These are phyloP conservation scores for Bromus sterilis DNA, from an alignment of 176 grass and related monocot species.

Conservation along the genomic window DNA sequence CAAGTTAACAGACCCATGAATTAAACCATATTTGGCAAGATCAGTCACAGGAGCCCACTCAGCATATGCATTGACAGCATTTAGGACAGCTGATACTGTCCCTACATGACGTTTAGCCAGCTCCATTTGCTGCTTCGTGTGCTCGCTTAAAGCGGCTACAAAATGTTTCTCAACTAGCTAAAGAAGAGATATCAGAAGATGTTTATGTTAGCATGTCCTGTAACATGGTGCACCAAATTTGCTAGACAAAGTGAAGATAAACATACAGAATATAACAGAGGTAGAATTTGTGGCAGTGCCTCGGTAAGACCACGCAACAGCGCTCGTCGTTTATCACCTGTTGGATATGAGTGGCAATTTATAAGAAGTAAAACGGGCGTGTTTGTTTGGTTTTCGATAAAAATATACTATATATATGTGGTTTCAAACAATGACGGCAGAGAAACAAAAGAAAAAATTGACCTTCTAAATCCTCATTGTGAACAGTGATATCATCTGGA, in stretches of 20 bases:
- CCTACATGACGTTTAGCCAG: slow-evolving; percentile 77
- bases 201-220: slow-evolving; percentile 1
- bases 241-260: slow-evolving; percentile 17
- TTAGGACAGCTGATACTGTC: slow-evolving; percentile 75
- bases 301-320: slow-evolving; percentile 89
- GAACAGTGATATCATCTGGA: slow-evolving; percentile 98
- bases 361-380: not conserved
- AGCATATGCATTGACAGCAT: slow-evolving; percentile 93
- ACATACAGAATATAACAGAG: slow-evolving; percentile 86
- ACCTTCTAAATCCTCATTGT: slow-evolving; percentile 99
- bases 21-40: slow-evolving; percentile 87
- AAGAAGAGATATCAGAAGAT: slow-evolving; percentile 19
- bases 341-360: slow-evolving; percentile 20
- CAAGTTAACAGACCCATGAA: slow-evolving; percentile 62
- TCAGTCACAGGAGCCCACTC: slow-evolving; percentile 96
- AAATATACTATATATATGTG: not conserved
- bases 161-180: slow-evolving; percentile 98
- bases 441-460: not conserved
- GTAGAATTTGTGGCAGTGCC: slow-evolving; percentile 76
- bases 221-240: not conserved
- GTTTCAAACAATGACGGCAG: slow-evolving; percentile 8
- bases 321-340: slow-evolving; percentile 80
- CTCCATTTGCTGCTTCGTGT: slow-evolving; percentile 59
- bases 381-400: not conserved
- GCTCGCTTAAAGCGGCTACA: slow-evolving; percentile 66